Conservation (phyloP, 2,329 filamentous ascomycete species). For the Podosphaera fusca region DNA sequence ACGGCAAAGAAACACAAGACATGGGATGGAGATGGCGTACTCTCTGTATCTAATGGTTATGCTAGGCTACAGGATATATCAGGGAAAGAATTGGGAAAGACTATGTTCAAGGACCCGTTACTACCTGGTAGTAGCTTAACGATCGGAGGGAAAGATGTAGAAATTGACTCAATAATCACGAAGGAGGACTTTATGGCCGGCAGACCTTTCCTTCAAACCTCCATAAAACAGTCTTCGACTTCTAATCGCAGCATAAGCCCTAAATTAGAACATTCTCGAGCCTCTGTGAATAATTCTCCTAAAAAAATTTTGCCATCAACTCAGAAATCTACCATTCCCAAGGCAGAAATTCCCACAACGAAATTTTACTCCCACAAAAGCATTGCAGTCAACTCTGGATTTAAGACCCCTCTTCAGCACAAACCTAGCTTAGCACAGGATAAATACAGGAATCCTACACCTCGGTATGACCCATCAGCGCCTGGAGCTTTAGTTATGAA, state of each 20-base stretch:
- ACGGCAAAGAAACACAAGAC: constrained; percentile 55
- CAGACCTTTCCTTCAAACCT: constrained; percentile 20
- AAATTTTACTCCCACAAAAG: constrained; percentile 19
- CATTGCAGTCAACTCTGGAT: constrained; percentile 22
- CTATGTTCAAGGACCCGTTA: constrained; percentile 29
- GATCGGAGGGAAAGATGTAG: constrained; percentile 43
- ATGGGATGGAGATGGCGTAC: constrained; percentile 50
- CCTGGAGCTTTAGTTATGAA: constrained; percentile 44
- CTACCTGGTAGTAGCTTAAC: constrained; percentile 36
- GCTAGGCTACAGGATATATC: constrained; percentile 37
- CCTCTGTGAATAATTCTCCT: constrained; percentile 9
- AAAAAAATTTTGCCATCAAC: constrained; percentile 9
- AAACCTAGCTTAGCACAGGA: constrained; percentile 26
- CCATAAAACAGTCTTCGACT: constrained; percentile 4
- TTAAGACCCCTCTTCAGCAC: constrained; percentile 37
- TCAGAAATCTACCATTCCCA: constrained; percentile 6
- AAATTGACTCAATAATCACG: constrained; percentile 37
- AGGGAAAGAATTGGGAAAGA: constrained; percentile 38
- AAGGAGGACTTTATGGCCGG: constrained; percentile 34
- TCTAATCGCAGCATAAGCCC: constrained; percentile 3
- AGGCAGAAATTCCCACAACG: constrained; percentile 17
- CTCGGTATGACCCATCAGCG: constrained; percentile 40
- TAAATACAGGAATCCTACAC: constrained; percentile 24
- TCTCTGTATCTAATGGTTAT: constrained; percentile 31
- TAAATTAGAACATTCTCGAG: constrained; percentile 3